Conservation (phyloP, 345 rosid genomes). For the Bruguiera sexangula region DNA sequence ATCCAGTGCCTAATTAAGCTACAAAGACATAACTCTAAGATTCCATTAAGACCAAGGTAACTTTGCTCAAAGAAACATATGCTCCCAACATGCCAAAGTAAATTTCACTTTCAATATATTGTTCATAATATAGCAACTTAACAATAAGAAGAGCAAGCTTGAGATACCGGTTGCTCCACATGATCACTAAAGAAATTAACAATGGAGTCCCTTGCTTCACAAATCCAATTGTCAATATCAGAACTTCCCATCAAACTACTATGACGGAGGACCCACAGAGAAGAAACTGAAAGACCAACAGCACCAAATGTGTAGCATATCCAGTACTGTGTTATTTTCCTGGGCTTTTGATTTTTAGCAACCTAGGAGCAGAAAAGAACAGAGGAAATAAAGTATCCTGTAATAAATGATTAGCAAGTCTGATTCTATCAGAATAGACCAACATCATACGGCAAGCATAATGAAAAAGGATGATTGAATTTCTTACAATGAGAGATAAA, state of each 20-base stretch:
- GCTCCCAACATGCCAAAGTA: not conserved
- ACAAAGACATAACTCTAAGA: too few relatives aligned
- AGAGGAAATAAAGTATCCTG: constrained; percentile 3
- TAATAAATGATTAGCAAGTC: not conserved
- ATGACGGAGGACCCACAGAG: constrained; percentile 80
- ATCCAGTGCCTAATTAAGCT: too few relatives aligned
- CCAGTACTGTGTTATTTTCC: constrained; percentile 66
- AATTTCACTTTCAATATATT: not conserved
- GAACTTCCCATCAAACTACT: constrained; percentile 91
- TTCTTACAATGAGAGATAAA: constrained; percentile 56
- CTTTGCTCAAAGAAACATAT: not conserved
- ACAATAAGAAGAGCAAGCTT: constrained; percentile 17
- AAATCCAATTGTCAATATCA: constrained; percentile 86
- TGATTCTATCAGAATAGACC: not conserved
- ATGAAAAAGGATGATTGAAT: constrained; percentile 9
- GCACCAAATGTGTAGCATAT: constrained; percentile 75
- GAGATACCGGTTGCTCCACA: constrained; percentile 89
- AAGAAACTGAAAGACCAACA: constrained; percentile 68
- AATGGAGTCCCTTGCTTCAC: constrained; percentile 72
- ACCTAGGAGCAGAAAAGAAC: constrained; percentile 42
- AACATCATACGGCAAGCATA: not conserved
- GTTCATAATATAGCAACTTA: not conserved
- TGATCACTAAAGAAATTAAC: constrained; percentile 68
- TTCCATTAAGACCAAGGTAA: too few relatives aligned
- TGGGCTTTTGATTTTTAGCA: constrained; percentile 72